Percentiles rank a stretch among this genome's conserved stretches.
These are phyloP conservation scores for Zygotorulaspora sp. DNA, from an alignment of 805 yeast species.

Conservation along the genomic window DNA sequence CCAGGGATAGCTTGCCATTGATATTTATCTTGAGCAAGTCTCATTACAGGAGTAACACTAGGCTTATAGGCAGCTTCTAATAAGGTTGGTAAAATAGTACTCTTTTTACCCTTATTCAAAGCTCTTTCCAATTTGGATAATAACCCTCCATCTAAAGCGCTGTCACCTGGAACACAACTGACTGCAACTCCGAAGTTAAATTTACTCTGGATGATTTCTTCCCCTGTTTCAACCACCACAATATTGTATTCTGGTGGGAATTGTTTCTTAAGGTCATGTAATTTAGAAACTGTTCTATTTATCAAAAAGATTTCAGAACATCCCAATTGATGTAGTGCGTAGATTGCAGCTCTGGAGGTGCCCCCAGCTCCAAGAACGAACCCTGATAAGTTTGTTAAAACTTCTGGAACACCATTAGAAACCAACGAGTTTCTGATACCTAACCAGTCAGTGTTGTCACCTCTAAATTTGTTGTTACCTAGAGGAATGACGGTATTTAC, in stretches of 20 bases:
- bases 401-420: conserved; percentile 54
- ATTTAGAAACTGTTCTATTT: conserved; percentile 72
- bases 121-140: conserved; percentile 45
- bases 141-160: conserved; percentile 55
- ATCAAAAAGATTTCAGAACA: conserved; percentile 70
- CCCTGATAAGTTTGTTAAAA: conserved; percentile 46
- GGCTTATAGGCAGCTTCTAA: conserved; percentile 97
- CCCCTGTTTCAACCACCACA: conserved; percentile 48
- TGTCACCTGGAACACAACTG: conserved; percentile 81
- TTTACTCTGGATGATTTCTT: conserved; percentile 38
- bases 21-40: conserved; percentile 54
- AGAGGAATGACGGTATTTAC: conserved; percentile 77
- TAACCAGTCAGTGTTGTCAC: conserved; percentile 94
- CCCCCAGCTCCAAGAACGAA: conserved; percentile 96
- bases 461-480: conserved; percentile 49
- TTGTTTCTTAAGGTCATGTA: conserved; percentile 50
- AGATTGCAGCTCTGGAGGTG: conserved; percentile 90
- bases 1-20: conserved; percentile 89
- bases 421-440: conserved; percentile 73
- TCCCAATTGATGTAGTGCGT: conserved; percentile 76
- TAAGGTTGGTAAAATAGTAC: conserved; percentile 49
- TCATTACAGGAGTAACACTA: conserved; percentile 78
- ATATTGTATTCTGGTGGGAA: conserved; percentile 62
- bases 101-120: conserved; percentile 40
- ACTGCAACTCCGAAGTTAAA: conserved; percentile 57